Evolutionary conservation across 768 basidiomycete species (phyloP).

Genomic region (Auricularia sp.): DNA sequence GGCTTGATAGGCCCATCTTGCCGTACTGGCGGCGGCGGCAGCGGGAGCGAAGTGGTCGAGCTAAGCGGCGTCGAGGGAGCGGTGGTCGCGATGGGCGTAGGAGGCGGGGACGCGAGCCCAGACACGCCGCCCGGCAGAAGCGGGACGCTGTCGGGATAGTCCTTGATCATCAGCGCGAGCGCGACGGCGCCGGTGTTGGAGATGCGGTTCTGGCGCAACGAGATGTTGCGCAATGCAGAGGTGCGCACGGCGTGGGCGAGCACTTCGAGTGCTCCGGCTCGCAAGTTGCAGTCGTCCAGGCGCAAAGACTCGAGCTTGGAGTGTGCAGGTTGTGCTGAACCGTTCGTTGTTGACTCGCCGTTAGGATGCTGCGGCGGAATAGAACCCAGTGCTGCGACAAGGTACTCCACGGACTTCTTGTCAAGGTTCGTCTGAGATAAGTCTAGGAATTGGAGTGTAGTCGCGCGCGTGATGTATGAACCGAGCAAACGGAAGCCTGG

Average conservation of each 20-base stretch:
- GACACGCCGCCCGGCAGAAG: slow-evolving; percentile 10
- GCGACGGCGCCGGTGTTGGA: slow-evolving; percentile 78
- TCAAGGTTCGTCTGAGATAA: slow-evolving; percentile 80
- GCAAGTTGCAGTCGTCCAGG: slow-evolving; percentile 77
- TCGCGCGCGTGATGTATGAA: slow-evolving; percentile 65
- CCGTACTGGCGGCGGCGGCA: slow-evolving; percentile 20
- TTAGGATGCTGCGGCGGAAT: slow-evolving; percentile 13
- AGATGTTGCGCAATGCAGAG: slow-evolving; percentile 79
- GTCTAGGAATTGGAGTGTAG: slow-evolving; percentile 76
- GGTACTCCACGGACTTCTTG: slow-evolving; percentile 73
- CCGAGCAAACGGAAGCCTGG: slow-evolving; percentile 72
- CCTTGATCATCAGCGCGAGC: slow-evolving; percentile 89
- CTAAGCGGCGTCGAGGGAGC: slow-evolving; percentile 26
- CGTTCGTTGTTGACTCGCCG: slow-evolving; percentile 10
- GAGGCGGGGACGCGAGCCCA: slow-evolving; percentile 13
- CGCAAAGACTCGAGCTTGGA: slow-evolving; percentile 57
- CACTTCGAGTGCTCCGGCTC: slow-evolving; percentile 64
- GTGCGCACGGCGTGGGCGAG: slow-evolving; percentile 77
- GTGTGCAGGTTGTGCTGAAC: slow-evolving; percentile 22
- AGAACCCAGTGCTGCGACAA: slow-evolving; percentile 55
- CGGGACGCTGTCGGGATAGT: slow-evolving; percentile 76
- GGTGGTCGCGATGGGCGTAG: slow-evolving; percentile 23
- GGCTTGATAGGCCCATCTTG: slow-evolving; percentile 33
- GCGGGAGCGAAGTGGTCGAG: slow-evolving; percentile 16
- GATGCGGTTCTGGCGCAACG: slow-evolving; percentile 82